These are phyloP conservation scores for Sclerotinia spermophila DNA, from an alignment of 2,329 filamentous ascomycete genomes.

Conservation along the genomic window DNA sequence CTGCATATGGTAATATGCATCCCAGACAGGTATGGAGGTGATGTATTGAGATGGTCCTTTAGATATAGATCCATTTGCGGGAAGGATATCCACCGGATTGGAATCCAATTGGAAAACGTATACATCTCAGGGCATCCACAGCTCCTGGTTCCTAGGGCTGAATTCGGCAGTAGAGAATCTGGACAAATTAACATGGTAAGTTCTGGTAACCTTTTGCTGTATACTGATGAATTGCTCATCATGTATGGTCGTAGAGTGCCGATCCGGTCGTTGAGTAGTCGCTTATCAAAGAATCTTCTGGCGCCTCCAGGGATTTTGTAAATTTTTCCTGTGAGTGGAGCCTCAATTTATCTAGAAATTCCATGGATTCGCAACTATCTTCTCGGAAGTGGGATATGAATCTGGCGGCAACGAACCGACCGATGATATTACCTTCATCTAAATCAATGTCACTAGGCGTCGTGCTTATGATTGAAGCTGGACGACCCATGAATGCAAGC, in stretches of 20 bases:
- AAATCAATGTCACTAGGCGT: slow-evolving; percentile 3
- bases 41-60: neutral
- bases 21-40: neutral
- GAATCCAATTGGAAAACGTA: neutral
- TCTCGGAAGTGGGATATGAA: neutral
- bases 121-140: neutral
- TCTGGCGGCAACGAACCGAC: neutral
- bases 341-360: neutral
- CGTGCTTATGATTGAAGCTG: neutral
- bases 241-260: neutral
- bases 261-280: neutral
- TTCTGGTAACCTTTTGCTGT: neutral
- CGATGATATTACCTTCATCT: slow-evolving; percentile 4
- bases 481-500: slow-evolving; percentile 11
- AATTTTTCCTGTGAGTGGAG: neutral
- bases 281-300: neutral
- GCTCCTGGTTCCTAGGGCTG: neutral
- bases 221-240: neutral
- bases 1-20: neutral
- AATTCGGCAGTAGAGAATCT: neutral
- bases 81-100: neutral
- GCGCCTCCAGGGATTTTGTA: neutral
- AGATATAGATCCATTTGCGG: neutral
- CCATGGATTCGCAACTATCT: neutral
- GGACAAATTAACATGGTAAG: neutral